These are phyloP conservation scores for Psilocybe cyanescens DNA, from an alignment of 768 basidiomycete species.

Conservation along the genomic window DNA sequence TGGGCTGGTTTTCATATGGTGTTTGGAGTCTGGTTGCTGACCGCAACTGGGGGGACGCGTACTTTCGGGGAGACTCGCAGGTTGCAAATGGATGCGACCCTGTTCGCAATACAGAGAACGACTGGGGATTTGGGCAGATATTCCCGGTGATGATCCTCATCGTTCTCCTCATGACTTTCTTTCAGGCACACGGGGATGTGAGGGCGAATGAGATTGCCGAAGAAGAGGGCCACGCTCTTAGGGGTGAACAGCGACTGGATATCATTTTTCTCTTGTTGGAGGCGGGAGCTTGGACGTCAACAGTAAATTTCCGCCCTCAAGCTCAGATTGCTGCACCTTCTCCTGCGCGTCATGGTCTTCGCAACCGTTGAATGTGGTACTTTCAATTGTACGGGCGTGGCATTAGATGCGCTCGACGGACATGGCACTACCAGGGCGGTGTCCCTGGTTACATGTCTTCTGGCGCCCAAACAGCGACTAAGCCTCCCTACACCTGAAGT, in stretches of 20 bases:
- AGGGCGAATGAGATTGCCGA: neutral
- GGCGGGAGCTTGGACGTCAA: neutral
- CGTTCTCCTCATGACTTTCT: neutral
- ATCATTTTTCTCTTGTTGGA: neutral
- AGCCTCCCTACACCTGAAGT: too few relatives aligned
- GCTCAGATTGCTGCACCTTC: neutral
- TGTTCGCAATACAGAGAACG: neutral
- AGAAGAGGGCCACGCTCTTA: neutral
- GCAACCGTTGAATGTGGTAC: neutral
- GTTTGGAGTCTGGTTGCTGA: neutral
- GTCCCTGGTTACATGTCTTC: too few relatives aligned
- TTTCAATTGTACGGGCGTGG: too few relatives aligned
- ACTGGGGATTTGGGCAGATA: neutral
- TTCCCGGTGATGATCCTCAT: neutral
- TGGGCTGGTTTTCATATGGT: neutral
- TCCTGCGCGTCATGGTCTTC: neutral
- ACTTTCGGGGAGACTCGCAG: neutral
- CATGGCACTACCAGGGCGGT: too few relatives aligned
- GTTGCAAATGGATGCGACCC: neutral
- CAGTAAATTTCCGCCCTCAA: neutral
- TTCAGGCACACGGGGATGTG: neutral
- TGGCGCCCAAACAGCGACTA: too few relatives aligned
- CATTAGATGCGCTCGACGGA: too few relatives aligned
- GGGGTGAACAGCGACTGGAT: neutral
- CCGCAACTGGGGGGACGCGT: neutral